Evolutionary conservation across 495 filamentous ascomycete species (phyloP).

Genomic region (Xylaria intraflava): DNA sequence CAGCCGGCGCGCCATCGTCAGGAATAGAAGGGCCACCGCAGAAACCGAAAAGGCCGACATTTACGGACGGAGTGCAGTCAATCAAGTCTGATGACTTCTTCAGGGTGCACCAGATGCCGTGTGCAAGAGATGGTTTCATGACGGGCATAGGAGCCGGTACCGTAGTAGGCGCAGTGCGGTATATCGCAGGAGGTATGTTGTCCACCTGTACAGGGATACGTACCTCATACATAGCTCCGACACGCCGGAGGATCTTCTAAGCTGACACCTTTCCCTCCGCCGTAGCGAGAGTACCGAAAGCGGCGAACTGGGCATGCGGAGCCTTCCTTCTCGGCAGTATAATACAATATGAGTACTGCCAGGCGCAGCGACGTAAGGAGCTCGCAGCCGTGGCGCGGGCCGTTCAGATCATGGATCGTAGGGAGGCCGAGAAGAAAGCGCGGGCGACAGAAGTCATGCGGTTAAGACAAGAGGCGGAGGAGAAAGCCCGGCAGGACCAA

Average conservation of each 20-base stretch:
- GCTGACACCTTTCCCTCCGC: conserved; percentile 26
- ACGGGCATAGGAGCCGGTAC: conserved; percentile 75
- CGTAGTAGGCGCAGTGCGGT: conserved; percentile 62
- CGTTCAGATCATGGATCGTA: conserved; percentile 70
- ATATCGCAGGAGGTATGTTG: conserved; percentile 66
- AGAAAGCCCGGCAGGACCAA: conserved; percentile 41
- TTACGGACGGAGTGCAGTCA: conserved; percentile 59
- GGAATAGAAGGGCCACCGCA: conserved; percentile 16
- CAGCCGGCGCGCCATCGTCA: conserved; percentile 6
- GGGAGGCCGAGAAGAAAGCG: conserved; percentile 59
- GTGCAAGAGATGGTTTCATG: conserved; percentile 73
- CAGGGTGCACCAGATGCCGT: conserved; percentile 71
- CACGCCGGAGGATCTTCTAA: not conserved
- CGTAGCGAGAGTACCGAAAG: conserved; percentile 41
- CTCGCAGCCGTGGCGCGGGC: conserved; percentile 70
- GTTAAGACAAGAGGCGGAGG: conserved; percentile 36
- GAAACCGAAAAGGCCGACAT: conserved; percentile 42
- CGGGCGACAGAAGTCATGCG: conserved; percentile 43
- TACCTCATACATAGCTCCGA: not conserved
- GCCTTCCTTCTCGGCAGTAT: conserved; percentile 58
- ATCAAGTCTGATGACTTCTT: conserved; percentile 65
- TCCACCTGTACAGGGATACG: not conserved
- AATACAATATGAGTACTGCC: conserved; percentile 73
- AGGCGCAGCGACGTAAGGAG: conserved; percentile 61
- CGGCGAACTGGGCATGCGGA: conserved; percentile 82